Evolutionary conservation across 306 rosid species (phyloP), one percentile per base, ranked within the genome.

Genomic region (Citrullus mucosospermus): DNA sequence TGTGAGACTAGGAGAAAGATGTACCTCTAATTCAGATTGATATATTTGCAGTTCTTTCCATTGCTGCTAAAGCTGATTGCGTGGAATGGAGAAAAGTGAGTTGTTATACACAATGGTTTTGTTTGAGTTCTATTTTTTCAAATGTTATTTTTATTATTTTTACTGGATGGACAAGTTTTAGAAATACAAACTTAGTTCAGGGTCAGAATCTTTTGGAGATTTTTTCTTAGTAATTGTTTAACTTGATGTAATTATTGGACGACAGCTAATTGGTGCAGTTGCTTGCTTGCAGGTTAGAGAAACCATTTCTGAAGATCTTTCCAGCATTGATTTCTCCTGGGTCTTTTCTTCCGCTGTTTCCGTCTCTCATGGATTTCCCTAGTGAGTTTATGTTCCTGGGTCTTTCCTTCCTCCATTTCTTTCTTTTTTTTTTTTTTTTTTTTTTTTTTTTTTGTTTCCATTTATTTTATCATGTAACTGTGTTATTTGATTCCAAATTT

Each of bases 61-160:
- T 83, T 95, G 89, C 72, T 95, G 87, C 87, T 95, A 79, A 95
- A 95, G 89, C 86, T 95, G 90, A 88, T 92, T 46, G 96, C 93
- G 17, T 95, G 97, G 98, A 88, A 95, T 84, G 96, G 92, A 59
- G 93, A 92, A 84, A 91, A 87, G 97, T 95, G 81, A 83, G 86
- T 79, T 78, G 36, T 68, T 55, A 18, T 15, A 53, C 80, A 55
- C 18, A 36, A 81, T 65, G 20, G n/a, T 63, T 32, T 18, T 66
- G 20, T 9, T 15, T 15, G 59, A 48, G 8, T 71, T 71, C 39
- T 25, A 70, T 70, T 46, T 70, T 70, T 41, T 48, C 41, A 71
- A 48, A 46, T 48, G 41, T 71, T 71, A 1, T 51, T 70, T 48
- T 28, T 14, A 6, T 67, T 39, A 18, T 67, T 22, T 69, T 22